A percentile compares a stretch with the other conserved stretches of the same genome.
Evolutionary conservation across 2,329 filamentous ascomycete species (phyloP).

Genomic region (Nannizzia gypsea): DNA sequence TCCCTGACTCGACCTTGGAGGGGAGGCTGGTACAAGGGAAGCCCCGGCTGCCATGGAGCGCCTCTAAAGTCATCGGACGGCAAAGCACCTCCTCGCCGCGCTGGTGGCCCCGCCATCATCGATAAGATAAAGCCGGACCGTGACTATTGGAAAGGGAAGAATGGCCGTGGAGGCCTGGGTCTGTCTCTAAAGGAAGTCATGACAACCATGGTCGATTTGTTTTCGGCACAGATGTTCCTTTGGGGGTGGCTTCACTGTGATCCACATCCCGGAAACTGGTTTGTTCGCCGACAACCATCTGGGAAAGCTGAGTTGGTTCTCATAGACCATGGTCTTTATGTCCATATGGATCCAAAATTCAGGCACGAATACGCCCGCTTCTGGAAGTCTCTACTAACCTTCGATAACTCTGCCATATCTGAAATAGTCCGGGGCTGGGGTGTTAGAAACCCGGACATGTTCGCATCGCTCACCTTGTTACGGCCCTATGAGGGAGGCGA

Average conservation of each 20-base stretch:
- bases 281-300: conserved; percentile 71
- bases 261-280: conserved; percentile 94
- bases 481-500: conserved; percentile 82
- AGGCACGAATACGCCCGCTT: conserved; percentile 76
- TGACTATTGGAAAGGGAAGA: conserved; percentile 61
- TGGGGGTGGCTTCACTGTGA: conserved; percentile 95
- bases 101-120: conserved; percentile 20
- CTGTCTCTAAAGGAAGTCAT: conserved; percentile 76
- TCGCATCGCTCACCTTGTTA: conserved; percentile 82
- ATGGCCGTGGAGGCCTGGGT: conserved; percentile 68
- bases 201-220: conserved; percentile 92
- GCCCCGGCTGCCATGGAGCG: conserved; percentile 61
- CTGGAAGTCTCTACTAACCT: conserved; percentile 88
- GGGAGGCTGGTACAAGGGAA: conserved; percentile 63
- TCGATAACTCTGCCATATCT: conserved; percentile 72
- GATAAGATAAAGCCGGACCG: conserved; percentile 68
- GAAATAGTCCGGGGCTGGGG: conserved; percentile 72
- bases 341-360: conserved; percentile 75
- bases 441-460: conserved; percentile 76
- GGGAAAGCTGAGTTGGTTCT: conserved; percentile 84
- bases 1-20: conserved; percentile 65
- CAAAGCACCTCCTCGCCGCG: conserved; percentile 25
- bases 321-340: conserved; percentile 94
- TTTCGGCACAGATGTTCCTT: conserved; percentile 95
- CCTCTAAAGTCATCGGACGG: conserved; percentile 45